phyloP scores from a whole-genome alignment of 2,329 filamentous ascomycete genomes.

The Bipolaris cookei region DNA sequence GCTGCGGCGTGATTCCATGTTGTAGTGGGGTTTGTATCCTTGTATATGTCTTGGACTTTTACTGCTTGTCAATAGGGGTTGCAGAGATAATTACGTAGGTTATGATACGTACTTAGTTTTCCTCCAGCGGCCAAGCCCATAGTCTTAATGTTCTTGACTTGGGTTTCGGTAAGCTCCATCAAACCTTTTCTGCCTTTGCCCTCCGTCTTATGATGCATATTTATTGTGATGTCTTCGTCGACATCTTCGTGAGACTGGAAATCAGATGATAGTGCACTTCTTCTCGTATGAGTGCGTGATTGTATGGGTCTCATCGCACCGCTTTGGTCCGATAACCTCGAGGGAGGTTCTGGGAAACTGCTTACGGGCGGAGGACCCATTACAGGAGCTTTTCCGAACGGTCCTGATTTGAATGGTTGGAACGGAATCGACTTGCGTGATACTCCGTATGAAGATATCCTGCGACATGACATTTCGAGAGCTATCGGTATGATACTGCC shows the following conservation, averaged over 20 bases:
- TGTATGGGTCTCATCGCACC: too few relatives aligned
- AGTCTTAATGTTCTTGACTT: neutral
- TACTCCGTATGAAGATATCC: neutral
- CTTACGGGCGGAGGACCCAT: too few relatives aligned
- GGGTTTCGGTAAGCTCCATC: neutral
- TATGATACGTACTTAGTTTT: slow-evolving; percentile 1
- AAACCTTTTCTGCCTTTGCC: neutral
- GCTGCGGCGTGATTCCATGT: neutral
- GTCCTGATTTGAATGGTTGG: too few relatives aligned
- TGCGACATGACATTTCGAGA: too few relatives aligned
- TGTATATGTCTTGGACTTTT: slow-evolving; percentile 6
- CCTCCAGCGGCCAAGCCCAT: slow-evolving; percentile 4
- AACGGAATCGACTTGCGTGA: neutral
- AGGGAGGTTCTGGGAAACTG: too few relatives aligned
- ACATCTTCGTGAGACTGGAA: too few relatives aligned
- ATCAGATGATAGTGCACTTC: too few relatives aligned
- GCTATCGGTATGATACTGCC: neutral
- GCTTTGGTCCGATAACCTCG: too few relatives aligned
- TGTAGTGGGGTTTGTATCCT: neutral
- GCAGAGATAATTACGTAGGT: too few relatives aligned
- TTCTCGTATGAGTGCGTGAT: accelerated
- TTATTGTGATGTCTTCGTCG: neutral
- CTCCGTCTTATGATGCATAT: neutral
- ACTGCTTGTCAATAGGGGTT: neutral
- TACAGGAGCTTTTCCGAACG: too few relatives aligned